A percentile compares a stretch with the other conserved stretches of the same genome.
Conservation (phyloP, 352 stramenopile genomes). For the Phytopythium oedochilum region DNA sequence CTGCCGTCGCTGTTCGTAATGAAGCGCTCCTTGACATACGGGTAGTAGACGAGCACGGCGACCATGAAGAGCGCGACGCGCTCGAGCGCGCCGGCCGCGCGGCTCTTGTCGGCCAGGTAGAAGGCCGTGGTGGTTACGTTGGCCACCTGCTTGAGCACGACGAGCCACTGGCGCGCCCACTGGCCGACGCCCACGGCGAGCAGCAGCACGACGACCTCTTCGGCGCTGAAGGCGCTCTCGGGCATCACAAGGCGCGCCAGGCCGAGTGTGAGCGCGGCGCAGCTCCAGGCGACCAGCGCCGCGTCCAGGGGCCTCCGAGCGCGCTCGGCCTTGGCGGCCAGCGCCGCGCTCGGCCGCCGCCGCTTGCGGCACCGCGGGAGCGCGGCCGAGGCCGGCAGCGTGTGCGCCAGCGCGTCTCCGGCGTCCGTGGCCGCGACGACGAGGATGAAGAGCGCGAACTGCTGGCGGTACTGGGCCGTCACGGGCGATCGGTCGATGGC, state of each 20-base stretch:
- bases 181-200: conserved; percentile 31
- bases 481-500: conserved; percentile 32
- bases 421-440: conserved; percentile 39
- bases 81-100: conserved; percentile 34
- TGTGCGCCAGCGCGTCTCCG: conserved; percentile 20
- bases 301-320: conserved; percentile 23
- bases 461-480: conserved; percentile 23
- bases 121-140: conserved; percentile 42
- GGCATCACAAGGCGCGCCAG: conserved; percentile 19
- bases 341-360: not conserved
- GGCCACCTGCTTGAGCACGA: conserved; percentile 33
- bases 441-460: conserved; percentile 43
- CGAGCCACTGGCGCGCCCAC: conserved; percentile 30
- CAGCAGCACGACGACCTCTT: conserved; percentile 40
- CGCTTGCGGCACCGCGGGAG: not conserved
- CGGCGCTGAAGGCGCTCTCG: conserved; percentile 14
- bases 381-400: conserved; percentile 15
- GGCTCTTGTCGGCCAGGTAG: conserved; percentile 27
- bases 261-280: conserved; percentile 27
- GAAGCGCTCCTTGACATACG: conserved; percentile 39
- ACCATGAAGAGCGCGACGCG: conserved; percentile 38
- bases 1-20: conserved; percentile 9
- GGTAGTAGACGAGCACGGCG: conserved; percentile 41
- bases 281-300: conserved; percentile 22
- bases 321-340: conserved; percentile 17